Percentiles rank a stretch among this genome's conserved stretches.
Conservation (phyloP, 805 yeast species). For the Hanseniaspora meyeri region DNA sequence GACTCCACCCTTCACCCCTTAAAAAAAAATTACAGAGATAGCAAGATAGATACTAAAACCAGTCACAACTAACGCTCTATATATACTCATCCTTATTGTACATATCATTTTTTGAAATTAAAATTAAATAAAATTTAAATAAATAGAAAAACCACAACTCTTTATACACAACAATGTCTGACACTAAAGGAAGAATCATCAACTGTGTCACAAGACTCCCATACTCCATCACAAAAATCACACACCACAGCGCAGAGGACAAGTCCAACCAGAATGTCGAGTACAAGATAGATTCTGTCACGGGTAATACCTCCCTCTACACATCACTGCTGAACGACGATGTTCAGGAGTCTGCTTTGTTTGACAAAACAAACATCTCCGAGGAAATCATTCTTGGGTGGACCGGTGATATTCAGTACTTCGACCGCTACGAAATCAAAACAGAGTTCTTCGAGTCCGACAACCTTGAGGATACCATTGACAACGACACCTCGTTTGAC, state of each 20-base stretch:
- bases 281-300: constrained; percentile 50
- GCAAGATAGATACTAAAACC: too few species aligned
- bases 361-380: constrained; percentile 56
- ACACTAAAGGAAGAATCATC: constrained; percentile 21
- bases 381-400: constrained; percentile 82
- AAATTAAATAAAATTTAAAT: too few species aligned
- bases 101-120: too few species aligned
- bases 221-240: constrained; percentile 20
- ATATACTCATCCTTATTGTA: too few species aligned
- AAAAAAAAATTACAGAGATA: too few species aligned
- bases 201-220: constrained; percentile 30
- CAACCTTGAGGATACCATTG: background rate
- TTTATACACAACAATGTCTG: background rate
- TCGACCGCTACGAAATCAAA: constrained; percentile 17
- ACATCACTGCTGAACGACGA: constrained; percentile 43
- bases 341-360: background rate
- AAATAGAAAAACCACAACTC: background rate
- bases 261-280: constrained; percentile 10
- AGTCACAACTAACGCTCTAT: too few species aligned
- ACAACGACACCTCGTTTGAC: background rate
- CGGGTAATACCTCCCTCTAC: constrained; percentile 78
- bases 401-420: constrained; percentile 71
- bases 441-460: constrained; percentile 1
- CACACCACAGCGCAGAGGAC: constrained; percentile 1
- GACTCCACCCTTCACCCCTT: too few species aligned